These are phyloP conservation scores for Vachellia pachyceras DNA, from an alignment of 306 rosid species.

Conservation along the genomic window DNA sequence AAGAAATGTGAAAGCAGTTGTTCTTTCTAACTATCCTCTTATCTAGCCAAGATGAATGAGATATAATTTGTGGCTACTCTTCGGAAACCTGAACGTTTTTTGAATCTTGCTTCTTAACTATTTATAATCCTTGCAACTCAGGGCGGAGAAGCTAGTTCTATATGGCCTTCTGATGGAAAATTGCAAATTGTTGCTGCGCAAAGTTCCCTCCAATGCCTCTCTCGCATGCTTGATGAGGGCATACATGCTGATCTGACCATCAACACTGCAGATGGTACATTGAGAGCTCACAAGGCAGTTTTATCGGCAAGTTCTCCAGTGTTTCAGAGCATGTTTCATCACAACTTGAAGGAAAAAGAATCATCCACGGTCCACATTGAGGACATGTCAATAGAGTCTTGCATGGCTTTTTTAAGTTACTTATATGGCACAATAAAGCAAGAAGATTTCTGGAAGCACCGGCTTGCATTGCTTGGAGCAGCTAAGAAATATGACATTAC, in stretches of 20 bases:
- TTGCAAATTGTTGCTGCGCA: constrained; percentile 57
- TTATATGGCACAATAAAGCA: constrained; percentile 81
- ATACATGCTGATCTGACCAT: constrained; percentile 81
- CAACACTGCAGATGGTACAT: constrained; percentile 60
- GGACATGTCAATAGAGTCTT: constrained; percentile 79
- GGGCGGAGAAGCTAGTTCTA: constrained; percentile 73
- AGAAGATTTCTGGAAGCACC: constrained; percentile 81
- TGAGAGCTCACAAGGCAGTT: constrained; percentile 86
- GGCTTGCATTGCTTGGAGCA: constrained; percentile 76
- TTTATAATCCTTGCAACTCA: constrained; percentile 36
- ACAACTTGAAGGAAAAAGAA: constrained; percentile 78
- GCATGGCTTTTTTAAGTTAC: constrained; percentile 69
- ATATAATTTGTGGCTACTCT: constrained; percentile 14
- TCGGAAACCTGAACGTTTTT: neutral
- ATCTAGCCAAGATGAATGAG: neutral
- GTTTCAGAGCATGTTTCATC: constrained; percentile 85
- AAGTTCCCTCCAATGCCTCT: constrained; percentile 65
- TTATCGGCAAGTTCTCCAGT: constrained; percentile 87
- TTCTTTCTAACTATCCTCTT: constrained; percentile 10
- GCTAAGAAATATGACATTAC: constrained; percentile 75
- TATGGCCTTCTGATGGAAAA: constrained; percentile 69
- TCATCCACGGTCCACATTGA: constrained; percentile 74
- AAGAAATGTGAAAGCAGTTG: neutral
- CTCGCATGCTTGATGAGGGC: constrained; percentile 83
- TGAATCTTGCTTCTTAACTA: constrained; percentile 4